Base-by-base conservation (phyloP, 164 flowering plant genomes). In the Euptelea pleiosperma region DNA sequence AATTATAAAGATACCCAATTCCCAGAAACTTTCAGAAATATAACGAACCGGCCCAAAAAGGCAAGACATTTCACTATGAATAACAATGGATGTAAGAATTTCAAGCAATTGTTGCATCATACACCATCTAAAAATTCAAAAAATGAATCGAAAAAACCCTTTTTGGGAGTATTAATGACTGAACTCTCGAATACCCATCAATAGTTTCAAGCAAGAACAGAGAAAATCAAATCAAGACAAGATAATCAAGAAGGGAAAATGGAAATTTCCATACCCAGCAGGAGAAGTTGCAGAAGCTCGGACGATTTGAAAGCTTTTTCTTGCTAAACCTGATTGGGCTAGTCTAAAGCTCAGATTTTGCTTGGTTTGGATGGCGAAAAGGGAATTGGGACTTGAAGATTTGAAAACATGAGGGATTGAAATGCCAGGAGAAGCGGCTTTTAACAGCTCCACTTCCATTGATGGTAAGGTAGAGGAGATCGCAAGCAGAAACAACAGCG, bases 371-470 rank as follows among this genome's bases (percentile, higher is more conserved):
- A 49, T 51, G 44, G 63, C 15, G 19, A 70, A 68, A 49, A 14
- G 0, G 61, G 43, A 61, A 5, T 25, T 60, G 72, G 78, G 69
- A 62, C 57, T 62, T 6, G 61, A 61, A 12, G 47, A 45, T 19
- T 56, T 66, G 31, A 55, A 5, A 12, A 39, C 31, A 35, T 4
- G 47, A 35, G 53, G 55, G 6, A 61, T 22, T 19, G 66, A 51
- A 35, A 55, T 11, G 6, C 72, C 52, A 25, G 77, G 77, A 53
- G 71, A 57, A 6, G 77, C 12, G 22, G 73, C 54, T 58, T 66
- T 55, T 48, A 77, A 44, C 18, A 83, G 65, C 77, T 72, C 77
- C 2, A 72, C 69, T 75, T 82, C 89, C 93, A 86, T 86, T 64
- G 72, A 10, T 64, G 61, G 11, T n/a, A 15, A 33, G 45, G 9